A percentile compares a stretch with the other conserved stretches of the same genome.
These are phyloP conservation scores for Ogataea sp. DNA, from an alignment of 805 yeast genomes.

Conservation along the genomic window DNA sequence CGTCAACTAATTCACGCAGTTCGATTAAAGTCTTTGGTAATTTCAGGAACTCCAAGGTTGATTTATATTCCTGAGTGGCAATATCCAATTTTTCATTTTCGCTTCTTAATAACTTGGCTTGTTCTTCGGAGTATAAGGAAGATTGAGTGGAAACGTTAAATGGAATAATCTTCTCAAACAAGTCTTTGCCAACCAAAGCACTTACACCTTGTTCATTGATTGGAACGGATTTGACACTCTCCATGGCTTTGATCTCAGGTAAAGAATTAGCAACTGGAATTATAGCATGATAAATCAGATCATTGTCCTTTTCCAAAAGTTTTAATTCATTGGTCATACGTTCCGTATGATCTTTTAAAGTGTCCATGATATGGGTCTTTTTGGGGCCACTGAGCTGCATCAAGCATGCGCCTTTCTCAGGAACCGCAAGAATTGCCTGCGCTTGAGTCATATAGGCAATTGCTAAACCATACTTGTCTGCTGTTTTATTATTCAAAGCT, in stretches of 20 bases:
- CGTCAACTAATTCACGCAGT: constrained; percentile 29
- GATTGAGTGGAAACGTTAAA: constrained; percentile 79
- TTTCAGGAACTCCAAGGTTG: constrained; percentile 74
- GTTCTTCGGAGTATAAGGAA: constrained; percentile 83
- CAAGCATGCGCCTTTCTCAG: no score
- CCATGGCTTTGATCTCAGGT: constrained; percentile 60
- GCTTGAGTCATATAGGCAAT: constrained; percentile 58
- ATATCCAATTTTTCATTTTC: constrained; percentile 71
- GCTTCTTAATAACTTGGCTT: constrained; percentile 64
- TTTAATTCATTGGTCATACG: constrained; percentile 21
- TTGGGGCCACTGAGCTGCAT: no score
- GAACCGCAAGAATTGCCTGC: constrained; percentile 24
- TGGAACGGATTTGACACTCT: constrained; percentile 55
- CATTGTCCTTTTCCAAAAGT: constrained; percentile 70
- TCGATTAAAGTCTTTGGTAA: constrained; percentile 60
- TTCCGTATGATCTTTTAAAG: no score
- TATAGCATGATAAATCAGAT: constrained; percentile 75
- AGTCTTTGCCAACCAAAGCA: constrained; percentile 39
- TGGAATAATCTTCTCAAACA: constrained; percentile 78
- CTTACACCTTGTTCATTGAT: constrained; percentile 41
- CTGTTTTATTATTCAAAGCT: constrained; percentile 43
- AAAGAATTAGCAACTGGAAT: constrained; percentile 57
- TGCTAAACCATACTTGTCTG: constrained; percentile 65
- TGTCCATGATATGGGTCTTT: no score
- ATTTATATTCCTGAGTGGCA: constrained; percentile 68